Base-by-base conservation (phyloP, 2,329 filamentous ascomycete genomes). In the Beauveria bassiana region DNA sequence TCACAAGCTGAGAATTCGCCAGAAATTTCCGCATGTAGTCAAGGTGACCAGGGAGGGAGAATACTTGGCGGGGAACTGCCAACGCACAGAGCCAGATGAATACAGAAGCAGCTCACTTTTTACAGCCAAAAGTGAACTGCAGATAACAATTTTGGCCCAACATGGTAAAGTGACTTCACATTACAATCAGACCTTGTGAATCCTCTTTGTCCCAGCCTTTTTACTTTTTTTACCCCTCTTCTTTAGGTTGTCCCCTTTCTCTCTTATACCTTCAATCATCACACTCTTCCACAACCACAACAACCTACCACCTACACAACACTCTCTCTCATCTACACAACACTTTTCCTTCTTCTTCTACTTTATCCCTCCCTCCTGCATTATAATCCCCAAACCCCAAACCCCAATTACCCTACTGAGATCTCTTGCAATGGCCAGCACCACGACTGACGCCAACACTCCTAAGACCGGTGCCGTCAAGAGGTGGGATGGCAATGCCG, bases 401-500 rank as follows among this genome's bases (percentile, higher is more conserved):
- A 0, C 2, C 9, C 3, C 43, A 46, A 46, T 1, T 10, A 10
- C 43, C 43, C 12, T 20, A 26, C 14, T 20, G n/a, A 16, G 3
- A 18, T 40, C 24, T 20, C 14, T 43, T 28, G 31, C 59, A 55
- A 61, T 61, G 51, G 43, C 59, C 22, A 61, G 20, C 22, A 40
- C 51, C 18, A 61, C 40, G 51, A 31, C 22, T 34, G 59, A 55
- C 59, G 34, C 42, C 12, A 43, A 61, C 9, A n/a, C 50, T 14
- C 47, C 57, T 14, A 71, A 59, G 57, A 26, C 40, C 26, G 26
- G 49, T 22, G 47, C 38, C 14, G 38, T 16, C 43, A 76, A 75
- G 68, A 75, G 74, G 62, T 77, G 74, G 75, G 71, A 71, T 16
- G 61, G 64, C 22, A 58, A 64, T 16, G 72, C 71, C n/a, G 74